Evolutionary conservation across 2,329 filamentous ascomycete genomes (phyloP), one percentile per base, ranked within the genome.

Genomic region (Colletotrichum costaricense): DNA sequence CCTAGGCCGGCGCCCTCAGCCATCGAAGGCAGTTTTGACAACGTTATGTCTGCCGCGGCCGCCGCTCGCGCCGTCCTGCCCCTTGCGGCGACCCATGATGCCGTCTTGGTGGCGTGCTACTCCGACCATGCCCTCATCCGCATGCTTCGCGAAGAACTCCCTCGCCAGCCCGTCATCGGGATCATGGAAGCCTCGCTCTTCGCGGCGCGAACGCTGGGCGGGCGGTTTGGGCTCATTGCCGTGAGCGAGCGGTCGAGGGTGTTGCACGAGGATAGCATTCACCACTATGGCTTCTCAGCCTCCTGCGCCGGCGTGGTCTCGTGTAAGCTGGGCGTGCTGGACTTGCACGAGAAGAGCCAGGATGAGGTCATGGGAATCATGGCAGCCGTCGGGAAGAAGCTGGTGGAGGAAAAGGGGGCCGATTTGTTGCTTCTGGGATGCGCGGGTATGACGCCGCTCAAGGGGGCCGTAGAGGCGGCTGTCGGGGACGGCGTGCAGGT

Each of bases 151-250:
- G 69, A 72, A 22, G 67, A 72, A 22, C 60, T 72, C 2, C 66
- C 73, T 16, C 73, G 76, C 5, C 76, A 75, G 85, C 81, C 90
- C 30, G 92, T 94, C 5, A 92, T 90, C 0, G 95, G 96, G 5
- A 98, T 98, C 69, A 97, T 98, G 78, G 95, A 98, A 82, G 93
- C 95, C 0, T 78, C 76, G 46, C 76, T 71, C 1, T 71, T 71
- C 12, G 69, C 69, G 0, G 69, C 69, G 14, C 69, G 69, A 11
- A 71, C 69, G 9, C 46, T 71, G 5, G 69, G 69, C 3, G 69
- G 69, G 11, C 69, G 69, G 28, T 71, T 71, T 26, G 69, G 69
- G 1, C 63, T 71, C 28, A 35, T 71, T 14, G 69, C 69, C 2
- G 69, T 71, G 22, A 71, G 71, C 22, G 67, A 70, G 22, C 60